phyloP scores from a whole-genome alignment of 805 yeast genomes.

The Kazachstania taianensis region DNA sequence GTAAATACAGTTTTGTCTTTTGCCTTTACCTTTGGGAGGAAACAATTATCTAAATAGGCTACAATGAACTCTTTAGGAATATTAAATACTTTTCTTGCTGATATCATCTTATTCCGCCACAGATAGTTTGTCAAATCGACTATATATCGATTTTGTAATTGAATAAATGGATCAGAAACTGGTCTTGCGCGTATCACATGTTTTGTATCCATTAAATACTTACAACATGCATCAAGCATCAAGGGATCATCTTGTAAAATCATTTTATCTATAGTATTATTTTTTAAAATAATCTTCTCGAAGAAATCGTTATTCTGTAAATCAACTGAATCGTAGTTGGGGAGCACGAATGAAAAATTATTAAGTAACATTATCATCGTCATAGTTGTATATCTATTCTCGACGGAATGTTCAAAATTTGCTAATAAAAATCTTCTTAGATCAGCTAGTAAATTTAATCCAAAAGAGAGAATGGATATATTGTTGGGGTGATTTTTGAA shows the following conservation, averaged over 20 bases:
- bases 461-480: constrained; percentile 1
- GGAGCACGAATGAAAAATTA: constrained; percentile 3
- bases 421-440: constrained; percentile 10
- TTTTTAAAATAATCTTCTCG: constrained; percentile 10
- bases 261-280: constrained; percentile 11
- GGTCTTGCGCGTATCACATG: constrained; percentile 9
- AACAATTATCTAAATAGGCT: constrained; percentile 8
- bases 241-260: constrained; percentile 19
- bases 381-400: constrained; percentile 11
- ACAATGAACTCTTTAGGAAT: constrained; percentile 20
- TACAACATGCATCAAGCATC: constrained; percentile 16
- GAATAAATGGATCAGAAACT: constrained; percentile 10
- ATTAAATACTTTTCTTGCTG: constrained; percentile 12
- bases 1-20: constrained; percentile 14
- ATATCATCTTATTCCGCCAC: constrained; percentile 22
- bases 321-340: neutral
- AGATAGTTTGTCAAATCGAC: constrained; percentile 23
- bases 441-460: constrained; percentile 10
- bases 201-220: constrained; percentile 13
- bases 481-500: constrained; percentile 1
- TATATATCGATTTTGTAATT: constrained; percentile 18
- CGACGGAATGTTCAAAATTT: constrained; percentile 7
- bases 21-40: constrained; percentile 7
- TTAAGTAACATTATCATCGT: constrained; percentile 8
- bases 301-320: constrained; percentile 4